A percentile compares a stretch with the other conserved stretches of the same genome.
Conservation (phyloP, 2,329 filamentous ascomycete species). For the Mariannaea elegans region DNA sequence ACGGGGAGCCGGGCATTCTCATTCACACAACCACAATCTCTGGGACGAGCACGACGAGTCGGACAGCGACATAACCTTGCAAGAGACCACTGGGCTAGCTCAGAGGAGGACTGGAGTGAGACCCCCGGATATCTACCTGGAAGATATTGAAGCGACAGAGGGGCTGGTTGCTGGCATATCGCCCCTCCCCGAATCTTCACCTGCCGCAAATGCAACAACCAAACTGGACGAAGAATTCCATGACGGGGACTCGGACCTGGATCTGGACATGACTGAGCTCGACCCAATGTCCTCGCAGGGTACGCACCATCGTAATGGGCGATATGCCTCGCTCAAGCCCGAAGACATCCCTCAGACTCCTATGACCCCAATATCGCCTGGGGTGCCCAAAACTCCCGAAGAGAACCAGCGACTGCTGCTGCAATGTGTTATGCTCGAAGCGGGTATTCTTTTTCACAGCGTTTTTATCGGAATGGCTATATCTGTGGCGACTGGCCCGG, state of each 20-base stretch:
- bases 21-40: constrained; percentile 61
- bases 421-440: constrained; percentile 82
- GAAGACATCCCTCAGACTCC: constrained; percentile 37
- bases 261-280: constrained; percentile 69
- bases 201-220: constrained; percentile 41
- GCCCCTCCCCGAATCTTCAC: constrained; percentile 64
- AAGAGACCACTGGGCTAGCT: constrained; percentile 45
- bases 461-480: constrained; percentile 90
- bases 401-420: constrained; percentile 73
- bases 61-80: constrained; percentile 40
- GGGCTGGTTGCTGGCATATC: constrained; percentile 68
- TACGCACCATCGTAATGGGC: constrained; percentile 36
- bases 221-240: constrained; percentile 46
- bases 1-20: constrained; percentile 68
- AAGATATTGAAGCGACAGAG: constrained; percentile 59
- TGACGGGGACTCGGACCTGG: constrained; percentile 64
- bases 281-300: constrained; percentile 50
- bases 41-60: constrained; percentile 59
- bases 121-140: constrained; percentile 59
- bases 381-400: constrained; percentile 54
- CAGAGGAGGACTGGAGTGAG: constrained; percentile 52
- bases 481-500: constrained; percentile 80
- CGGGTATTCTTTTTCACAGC: constrained; percentile 85
- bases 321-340: constrained; percentile 46
- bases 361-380: constrained; percentile 29